Conservation (phyloP, 805 yeast genomes). For the Wickerhamomyces sydowiorum region DNA sequence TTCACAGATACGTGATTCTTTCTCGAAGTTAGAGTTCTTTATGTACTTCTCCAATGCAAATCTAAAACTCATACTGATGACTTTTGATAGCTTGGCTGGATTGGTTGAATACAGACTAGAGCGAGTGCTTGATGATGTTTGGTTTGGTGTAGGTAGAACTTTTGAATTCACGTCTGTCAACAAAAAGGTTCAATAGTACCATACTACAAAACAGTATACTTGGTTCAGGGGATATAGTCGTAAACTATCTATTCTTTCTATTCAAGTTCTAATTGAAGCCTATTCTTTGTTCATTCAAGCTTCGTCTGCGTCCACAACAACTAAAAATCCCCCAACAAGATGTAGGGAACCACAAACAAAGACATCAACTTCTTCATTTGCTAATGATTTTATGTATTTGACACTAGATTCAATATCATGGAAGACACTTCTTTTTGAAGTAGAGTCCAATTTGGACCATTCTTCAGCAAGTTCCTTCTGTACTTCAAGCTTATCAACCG, state of each 20-base stretch:
- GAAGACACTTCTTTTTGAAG: constrained; percentile 45
- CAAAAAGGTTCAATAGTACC: no score
- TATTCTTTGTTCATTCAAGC: no score
- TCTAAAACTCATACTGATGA: constrained; percentile 25
- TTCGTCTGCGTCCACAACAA: constrained; percentile 57
- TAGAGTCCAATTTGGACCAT: constrained; percentile 55
- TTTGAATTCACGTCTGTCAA: no score
- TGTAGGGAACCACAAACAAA: constrained; percentile 94
- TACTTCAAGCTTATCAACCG: constrained; percentile 72
- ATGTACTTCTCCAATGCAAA: constrained; percentile 45
- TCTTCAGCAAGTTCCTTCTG: constrained; percentile 68
- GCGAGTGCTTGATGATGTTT: no score
- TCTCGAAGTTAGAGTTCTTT: constrained; percentile 34
- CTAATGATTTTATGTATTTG: constrained; percentile 36
- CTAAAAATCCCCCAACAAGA: constrained; percentile 88
- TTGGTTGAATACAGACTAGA: no score
- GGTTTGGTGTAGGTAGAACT: no score
- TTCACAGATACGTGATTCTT: constrained; percentile 34
- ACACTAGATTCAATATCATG: constrained; percentile 74
- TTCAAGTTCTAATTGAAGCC: no score
- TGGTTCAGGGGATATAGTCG: no score
- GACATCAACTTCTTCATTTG: constrained; percentile 46
- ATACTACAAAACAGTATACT: no score
- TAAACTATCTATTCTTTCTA: no score
- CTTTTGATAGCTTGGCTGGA: no score